A percentile compares a stretch with the other conserved stretches of the same genome.
These are phyloP conservation scores for Stellera chamaejasme DNA, from an alignment of 345 rosid genomes.

Conservation along the genomic window DNA sequence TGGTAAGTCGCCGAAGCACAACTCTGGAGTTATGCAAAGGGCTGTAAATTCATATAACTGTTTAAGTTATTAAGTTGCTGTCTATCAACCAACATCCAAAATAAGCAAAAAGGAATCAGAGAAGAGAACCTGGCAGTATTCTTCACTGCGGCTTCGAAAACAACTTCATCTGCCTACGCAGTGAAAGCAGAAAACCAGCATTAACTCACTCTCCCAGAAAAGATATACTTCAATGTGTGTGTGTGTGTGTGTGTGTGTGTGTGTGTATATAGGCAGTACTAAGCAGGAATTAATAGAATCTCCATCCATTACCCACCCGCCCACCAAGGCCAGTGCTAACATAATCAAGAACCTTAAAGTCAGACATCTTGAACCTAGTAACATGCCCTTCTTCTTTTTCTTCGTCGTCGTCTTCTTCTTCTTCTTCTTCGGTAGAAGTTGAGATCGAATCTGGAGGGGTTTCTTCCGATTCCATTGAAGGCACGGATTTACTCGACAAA, in stretches of 20 bases:
- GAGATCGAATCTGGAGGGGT: conserved; percentile 10
- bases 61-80: conserved; percentile 12
- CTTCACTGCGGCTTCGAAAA: conserved; percentile 75
- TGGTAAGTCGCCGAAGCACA: conserved; percentile 67
- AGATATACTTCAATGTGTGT: no score
- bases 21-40: conserved; percentile 72
- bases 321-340: conserved; percentile 88
- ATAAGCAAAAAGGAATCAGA: conserved; percentile 1
- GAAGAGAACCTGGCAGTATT: conserved; percentile 53
- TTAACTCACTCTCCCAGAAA: neutral
- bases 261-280: neutral
- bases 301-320: conserved; percentile 64
- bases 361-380: conserved; percentile 65
- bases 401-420: conserved; percentile 32
- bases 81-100: conserved; percentile 1
- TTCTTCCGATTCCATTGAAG: conserved; percentile 34
- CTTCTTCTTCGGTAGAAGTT: conserved; percentile 34
- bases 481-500: conserved; percentile 25
- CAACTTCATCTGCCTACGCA: conserved; percentile 73
- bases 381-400: conserved; percentile 56
- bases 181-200: neutral
- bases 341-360: conserved; percentile 65
- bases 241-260: no score
- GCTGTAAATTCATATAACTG: conserved; percentile 42
- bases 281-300: neutral